A percentile compares a stretch with the other conserved stretches of the same genome.
phyloP scores from a whole-genome alignment of 108 stramenopile genomes.

The Cylindrotheca closterium region DNA sequence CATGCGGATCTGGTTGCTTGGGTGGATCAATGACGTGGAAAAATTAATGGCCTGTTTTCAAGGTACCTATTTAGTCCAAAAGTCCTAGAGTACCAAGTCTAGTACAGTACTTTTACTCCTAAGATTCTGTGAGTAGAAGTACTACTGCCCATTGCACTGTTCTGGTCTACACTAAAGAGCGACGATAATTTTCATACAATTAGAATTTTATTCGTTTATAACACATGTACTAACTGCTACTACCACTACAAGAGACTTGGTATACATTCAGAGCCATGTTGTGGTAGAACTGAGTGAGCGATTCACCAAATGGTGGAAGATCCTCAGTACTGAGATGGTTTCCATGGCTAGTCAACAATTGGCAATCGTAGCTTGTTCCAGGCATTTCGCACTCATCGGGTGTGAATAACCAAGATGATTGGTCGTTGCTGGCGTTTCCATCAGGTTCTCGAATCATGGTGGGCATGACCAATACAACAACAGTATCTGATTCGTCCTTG shows the following conservation, averaged over 20 bases:
- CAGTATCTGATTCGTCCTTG: neutral
- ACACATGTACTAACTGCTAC: neutral
- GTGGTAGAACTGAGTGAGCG: conserved; percentile 22
- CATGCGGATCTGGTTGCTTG: too few species aligned
- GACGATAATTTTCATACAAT: too few species aligned
- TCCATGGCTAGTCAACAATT: conserved; percentile 10
- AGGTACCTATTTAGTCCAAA: too few species aligned
- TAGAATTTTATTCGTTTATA: too few species aligned
- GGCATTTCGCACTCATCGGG: conserved; percentile 7
- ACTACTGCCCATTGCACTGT: too few species aligned
- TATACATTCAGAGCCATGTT: conserved; percentile 44
- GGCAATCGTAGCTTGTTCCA: conserved; percentile 19
- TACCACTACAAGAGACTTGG: conserved; percentile 38
- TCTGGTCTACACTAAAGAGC: too few species aligned
- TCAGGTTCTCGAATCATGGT: neutral
- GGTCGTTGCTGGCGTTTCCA: too few species aligned
- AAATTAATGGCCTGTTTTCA: too few species aligned
- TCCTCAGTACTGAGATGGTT: conserved; percentile 69
- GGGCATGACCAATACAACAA: neutral
- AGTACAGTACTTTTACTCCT: too few species aligned
- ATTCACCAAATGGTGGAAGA: conserved; percentile 43
- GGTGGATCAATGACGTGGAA: too few species aligned
- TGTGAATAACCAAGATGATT: conserved; percentile 15
- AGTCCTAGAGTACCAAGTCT: too few species aligned
- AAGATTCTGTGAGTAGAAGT: too few species aligned